phyloP scores from a whole-genome alignment of 108 stramenopile species.

The Skeletonema costatum region DNA sequence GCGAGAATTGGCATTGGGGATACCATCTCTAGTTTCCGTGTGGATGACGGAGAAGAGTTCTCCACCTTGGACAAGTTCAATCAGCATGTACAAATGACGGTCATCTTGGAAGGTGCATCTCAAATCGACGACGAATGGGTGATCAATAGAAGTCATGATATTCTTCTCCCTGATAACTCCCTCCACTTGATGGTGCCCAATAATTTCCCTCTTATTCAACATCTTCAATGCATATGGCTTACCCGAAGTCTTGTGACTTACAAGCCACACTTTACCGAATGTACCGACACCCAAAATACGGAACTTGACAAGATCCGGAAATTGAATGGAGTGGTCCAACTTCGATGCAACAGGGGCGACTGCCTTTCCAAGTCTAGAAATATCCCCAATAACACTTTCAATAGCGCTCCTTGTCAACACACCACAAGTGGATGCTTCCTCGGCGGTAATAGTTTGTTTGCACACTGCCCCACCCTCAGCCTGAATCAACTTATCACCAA shows the following conservation, averaged over 20 bases:
- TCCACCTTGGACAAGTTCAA: slow-evolving; percentile 93
- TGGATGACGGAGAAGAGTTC: slow-evolving; percentile 94
- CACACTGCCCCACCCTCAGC: slow-evolving; percentile 53
- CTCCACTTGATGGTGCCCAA: slow-evolving; percentile 97
- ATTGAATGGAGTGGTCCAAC: slow-evolving; percentile 63
- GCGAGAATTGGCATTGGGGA: slow-evolving; percentile 85
- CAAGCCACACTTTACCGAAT: slow-evolving; percentile 98
- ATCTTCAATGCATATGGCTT: slow-evolving; percentile 91
- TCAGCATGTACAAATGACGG: slow-evolving; percentile 87
- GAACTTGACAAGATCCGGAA: slow-evolving; percentile 83
- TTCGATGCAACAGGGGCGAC: slow-evolving; percentile 42
- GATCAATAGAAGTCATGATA: slow-evolving; percentile 89
- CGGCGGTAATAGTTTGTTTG: slow-evolving; percentile 72
- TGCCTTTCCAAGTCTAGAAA: slow-evolving; percentile 66
- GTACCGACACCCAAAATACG: slow-evolving; percentile 97
- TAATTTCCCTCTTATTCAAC: slow-evolving; percentile 93
- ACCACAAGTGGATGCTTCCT: slow-evolving; percentile 71
- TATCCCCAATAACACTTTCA: slow-evolving; percentile 79
- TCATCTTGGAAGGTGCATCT: slow-evolving; percentile 92
- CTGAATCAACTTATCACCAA: slow-evolving; percentile 78
- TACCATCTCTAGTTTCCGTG: slow-evolving; percentile 89
- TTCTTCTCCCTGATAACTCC: slow-evolving; percentile 92
- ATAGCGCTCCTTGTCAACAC: slow-evolving; percentile 69
- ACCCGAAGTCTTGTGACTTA: slow-evolving; percentile 87
- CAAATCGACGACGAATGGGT: slow-evolving; percentile 93